These are phyloP conservation scores for Opeltia flavorubescens DNA, from an alignment of 495 filamentous ascomycete species.

Conservation along the genomic window DNA sequence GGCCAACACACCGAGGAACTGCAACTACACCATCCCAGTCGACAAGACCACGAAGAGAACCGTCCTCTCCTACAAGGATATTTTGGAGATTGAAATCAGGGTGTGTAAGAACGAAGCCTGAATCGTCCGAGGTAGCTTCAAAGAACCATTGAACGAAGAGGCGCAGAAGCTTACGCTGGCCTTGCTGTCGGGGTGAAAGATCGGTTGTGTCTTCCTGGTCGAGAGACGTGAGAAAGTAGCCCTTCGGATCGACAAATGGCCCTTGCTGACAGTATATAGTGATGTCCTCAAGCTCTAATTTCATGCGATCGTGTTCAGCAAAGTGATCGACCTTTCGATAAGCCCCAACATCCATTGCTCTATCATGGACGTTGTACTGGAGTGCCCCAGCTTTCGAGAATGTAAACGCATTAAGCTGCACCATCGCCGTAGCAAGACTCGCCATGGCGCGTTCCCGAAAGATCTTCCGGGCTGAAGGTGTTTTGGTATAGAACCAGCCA, in stretches of 20 bases:
- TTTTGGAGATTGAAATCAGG: slow-evolving; percentile 14
- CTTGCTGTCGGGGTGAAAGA: not conserved
- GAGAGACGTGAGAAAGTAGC: not conserved
- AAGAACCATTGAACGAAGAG: not conserved
- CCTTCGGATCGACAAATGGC: not conserved
- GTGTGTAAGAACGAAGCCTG: slow-evolving; percentile 10
- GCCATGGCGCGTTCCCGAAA: slow-evolving; percentile 15
- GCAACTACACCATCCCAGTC: slow-evolving; percentile 26
- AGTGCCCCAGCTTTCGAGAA: slow-evolving; percentile 12
- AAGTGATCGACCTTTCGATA: slow-evolving; percentile 6
- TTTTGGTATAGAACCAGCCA: slow-evolving; percentile 14
- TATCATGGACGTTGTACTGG: slow-evolving; percentile 12
- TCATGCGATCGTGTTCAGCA: not conserved
- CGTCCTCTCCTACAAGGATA: slow-evolving; percentile 21
- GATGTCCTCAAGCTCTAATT: not conserved
- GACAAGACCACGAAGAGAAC: slow-evolving; percentile 24
- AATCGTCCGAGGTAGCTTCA: not conserved
- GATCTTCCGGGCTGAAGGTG: slow-evolving; percentile 1
- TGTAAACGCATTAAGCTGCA: slow-evolving; percentile 19
- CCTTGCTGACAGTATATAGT: not conserved
- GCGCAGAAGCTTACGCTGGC: not conserved
- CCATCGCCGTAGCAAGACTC: slow-evolving; percentile 20
- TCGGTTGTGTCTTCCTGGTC: not conserved
- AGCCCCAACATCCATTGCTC: slow-evolving; percentile 7
- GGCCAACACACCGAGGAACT: slow-evolving; percentile 12